Conservation (phyloP, 2,329 filamentous ascomycete species). For the Chrysosporium queenslandicum region DNA sequence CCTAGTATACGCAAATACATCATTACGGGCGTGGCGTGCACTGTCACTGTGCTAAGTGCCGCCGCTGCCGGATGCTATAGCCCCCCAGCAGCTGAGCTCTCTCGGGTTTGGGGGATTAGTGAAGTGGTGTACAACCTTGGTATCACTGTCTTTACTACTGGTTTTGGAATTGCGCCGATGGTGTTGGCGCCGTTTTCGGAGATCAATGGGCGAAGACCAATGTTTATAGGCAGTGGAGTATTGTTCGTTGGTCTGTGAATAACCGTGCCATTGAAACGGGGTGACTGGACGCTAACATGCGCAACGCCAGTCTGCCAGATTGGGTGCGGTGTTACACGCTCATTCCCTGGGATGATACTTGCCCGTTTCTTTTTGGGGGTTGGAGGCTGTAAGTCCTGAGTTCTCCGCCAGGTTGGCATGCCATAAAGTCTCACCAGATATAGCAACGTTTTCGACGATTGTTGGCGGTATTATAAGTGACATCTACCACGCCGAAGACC, state of each 20-base stretch:
- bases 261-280: background rate
- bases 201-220: conserved; percentile 74
- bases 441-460: conserved; percentile 66
- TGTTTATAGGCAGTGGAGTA: conserved; percentile 64
- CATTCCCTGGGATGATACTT: conserved; percentile 62
- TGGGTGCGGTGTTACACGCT: conserved; percentile 60
- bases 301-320: conserved; percentile 48
- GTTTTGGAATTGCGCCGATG: conserved; percentile 80
- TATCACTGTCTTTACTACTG: conserved; percentile 70
- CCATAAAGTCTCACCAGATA: background rate
- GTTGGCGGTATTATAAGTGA: conserved; percentile 87
- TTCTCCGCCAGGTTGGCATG: background rate
- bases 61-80: conserved; percentile 75
- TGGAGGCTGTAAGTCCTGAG: conserved; percentile 52
- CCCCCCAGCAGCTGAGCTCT: conserved; percentile 57
- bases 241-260: conserved; percentile 50
- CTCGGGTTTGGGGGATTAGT: conserved; percentile 54
- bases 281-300: background rate
- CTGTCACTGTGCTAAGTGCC: conserved; percentile 66
- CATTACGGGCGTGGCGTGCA: conserved; percentile 62
- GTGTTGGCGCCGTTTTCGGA: conserved; percentile 78
- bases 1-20: conserved; percentile 56
- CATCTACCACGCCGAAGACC: conserved; percentile 64
- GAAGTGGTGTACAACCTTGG: conserved; percentile 59
- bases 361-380: conserved; percentile 66